A percentile compares a stretch with the other conserved stretches of the same genome.
Conservation (phyloP, 2,329 filamentous ascomycete species). For the Calonectria naviculata region DNA sequence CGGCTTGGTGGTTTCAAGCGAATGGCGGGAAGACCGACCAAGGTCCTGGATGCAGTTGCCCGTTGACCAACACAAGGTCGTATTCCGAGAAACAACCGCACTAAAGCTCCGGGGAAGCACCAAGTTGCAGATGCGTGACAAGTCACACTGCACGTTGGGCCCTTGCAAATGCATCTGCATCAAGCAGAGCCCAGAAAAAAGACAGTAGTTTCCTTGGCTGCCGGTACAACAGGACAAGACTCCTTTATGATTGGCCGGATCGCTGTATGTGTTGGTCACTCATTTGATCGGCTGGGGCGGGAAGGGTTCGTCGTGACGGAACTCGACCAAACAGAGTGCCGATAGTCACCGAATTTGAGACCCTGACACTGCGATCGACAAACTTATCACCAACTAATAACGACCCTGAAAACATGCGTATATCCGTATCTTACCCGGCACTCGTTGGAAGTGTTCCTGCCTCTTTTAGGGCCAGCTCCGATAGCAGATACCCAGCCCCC, state of each 20-base stretch:
- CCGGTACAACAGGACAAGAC: not conserved
- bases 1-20: not conserved
- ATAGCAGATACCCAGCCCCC: not conserved
- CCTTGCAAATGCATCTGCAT: constrained; percentile 10
- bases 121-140: constrained; percentile 35
- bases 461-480: constrained; percentile 7
- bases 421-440: constrained; percentile 3
- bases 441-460: constrained; percentile 1
- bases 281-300: constrained; percentile 19
- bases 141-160: constrained; percentile 27
- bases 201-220: not conserved
- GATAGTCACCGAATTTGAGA: not conserved
- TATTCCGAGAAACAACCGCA: constrained; percentile 3
- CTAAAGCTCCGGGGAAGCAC: constrained; percentile 38
- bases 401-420: not conserved
- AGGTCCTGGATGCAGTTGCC: not conserved
- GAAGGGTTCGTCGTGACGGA: constrained; percentile 3
- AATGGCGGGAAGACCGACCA: not conserved
- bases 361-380: constrained; percentile 9
- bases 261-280: not conserved
- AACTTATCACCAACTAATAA: not conserved
- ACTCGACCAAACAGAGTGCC: not conserved
- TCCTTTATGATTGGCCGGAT: not conserved
- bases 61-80: not conserved
- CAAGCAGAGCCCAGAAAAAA: not conserved